Base-by-base conservation (phyloP, 2,329 filamentous ascomycete species). In the Colletotrichum destructivum region DNA sequence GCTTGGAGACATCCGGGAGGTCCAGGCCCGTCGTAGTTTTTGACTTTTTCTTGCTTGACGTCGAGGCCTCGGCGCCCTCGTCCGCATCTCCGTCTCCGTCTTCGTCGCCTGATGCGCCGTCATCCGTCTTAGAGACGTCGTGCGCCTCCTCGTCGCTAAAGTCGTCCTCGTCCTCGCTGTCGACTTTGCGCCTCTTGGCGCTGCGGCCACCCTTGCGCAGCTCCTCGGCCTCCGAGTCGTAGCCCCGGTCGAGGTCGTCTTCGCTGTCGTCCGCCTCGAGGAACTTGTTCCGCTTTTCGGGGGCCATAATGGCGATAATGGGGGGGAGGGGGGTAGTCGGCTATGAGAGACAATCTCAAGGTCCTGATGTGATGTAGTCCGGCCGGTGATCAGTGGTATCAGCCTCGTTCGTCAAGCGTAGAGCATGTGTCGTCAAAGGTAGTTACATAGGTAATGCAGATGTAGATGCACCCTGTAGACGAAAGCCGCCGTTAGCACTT, bases 211-310 rank as follows among this genome's bases (percentile, higher is more conserved):
- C 92, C 80, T 93, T 93, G 77, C 87, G 89, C 72, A 94, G 78
- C 73, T 94, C 90, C 56, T 91, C 88, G 35, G 79, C 84, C 26
- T 93, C 92, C 0, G 92, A 94, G 73, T 93, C 85, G 79, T 93
- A 93, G 68, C 88, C 90, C 61, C 85, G 82, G 74, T 83, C 82
- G 47, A 85, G 85, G 56, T 91, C 89, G 46, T 90, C 88, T 23
- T 90, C 88, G 77, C 90, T 92, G 21, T 89, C 86, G 21, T 83
- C 84, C 12, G 83, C 85, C 74, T 91, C 90, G 40, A 95, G 88
- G 76, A 92, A 95, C 63, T 93, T 88, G 80, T 94, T 94, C 75
- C 88, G 88, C 78, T 92, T 94, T 78, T 91, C 88, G 51, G 89
- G 85, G 1, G 91, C 82, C 92, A 95, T 94, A 46, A 4, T 75